Percentiles rank a stretch among this genome's conserved stretches.
phyloP scores from a whole-genome alignment of 345 rosid genomes.

The Boechera divaricarpa region DNA sequence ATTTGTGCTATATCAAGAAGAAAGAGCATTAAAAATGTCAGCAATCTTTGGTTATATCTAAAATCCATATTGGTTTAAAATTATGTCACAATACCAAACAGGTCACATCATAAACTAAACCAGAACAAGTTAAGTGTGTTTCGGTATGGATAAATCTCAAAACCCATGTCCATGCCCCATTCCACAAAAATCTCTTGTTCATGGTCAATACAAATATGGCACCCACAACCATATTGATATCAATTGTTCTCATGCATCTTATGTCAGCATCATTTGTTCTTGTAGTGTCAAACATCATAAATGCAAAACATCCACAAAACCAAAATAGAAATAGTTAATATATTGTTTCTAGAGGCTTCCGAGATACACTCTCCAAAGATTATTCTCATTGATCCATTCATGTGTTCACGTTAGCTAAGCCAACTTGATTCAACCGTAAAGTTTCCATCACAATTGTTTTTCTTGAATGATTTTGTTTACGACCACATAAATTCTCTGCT shows the following conservation, averaged over 20 bases:
- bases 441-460: neutral
- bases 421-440: neutral
- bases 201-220: constrained; percentile 20
- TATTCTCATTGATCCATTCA: constrained; percentile 28
- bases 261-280: constrained; percentile 13
- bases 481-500: neutral
- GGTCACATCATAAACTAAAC: neutral
- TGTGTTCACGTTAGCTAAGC: constrained; percentile 14
- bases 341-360: constrained; percentile 27
- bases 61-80: constrained; percentile 3
- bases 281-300: constrained; percentile 22
- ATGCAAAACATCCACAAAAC: constrained; percentile 14
- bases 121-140: neutral
- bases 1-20: neutral
- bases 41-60: neutral
- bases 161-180: constrained; percentile 22
- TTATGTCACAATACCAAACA: neutral
- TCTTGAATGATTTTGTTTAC: neutral
- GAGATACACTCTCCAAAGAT: constrained; percentile 15
- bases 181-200: constrained; percentile 12
- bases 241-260: constrained; percentile 31
- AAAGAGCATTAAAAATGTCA: neutral
- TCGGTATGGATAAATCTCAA: neutral
- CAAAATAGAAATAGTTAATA: constrained; percentile 12
- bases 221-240: neutral